Conservation (phyloP, 345 rosid species). For the Corymbia maculata region DNA sequence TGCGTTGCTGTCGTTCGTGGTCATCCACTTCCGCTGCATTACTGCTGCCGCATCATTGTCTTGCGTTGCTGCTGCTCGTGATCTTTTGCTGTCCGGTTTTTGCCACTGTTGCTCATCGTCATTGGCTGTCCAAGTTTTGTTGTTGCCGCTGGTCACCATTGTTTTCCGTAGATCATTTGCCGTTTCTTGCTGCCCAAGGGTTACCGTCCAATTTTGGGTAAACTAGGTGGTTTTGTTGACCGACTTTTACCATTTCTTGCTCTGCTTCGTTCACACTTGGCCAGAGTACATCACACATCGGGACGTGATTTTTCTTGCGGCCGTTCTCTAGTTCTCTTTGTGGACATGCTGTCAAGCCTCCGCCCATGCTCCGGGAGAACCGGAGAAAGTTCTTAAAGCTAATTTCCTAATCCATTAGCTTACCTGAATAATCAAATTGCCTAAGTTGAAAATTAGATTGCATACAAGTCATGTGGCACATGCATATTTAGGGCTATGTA, state of each 20-base stretch:
- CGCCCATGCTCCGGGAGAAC: no score
- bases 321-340: no score
- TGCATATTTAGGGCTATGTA: not conserved
- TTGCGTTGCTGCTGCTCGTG: not conserved
- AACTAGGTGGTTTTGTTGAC: not conserved
- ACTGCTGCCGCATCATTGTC: not conserved
- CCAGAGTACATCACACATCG: no score
- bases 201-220: not conserved
- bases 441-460: no score
- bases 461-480: no score
- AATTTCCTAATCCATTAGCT: no score
- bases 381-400: no score
- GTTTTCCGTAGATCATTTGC: not conserved
- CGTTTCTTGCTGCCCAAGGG: not conserved
- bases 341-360: no score
- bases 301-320: no score
- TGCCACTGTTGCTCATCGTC: not conserved
- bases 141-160: not conserved
- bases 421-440: no score
- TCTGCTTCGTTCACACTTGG: not conserved
- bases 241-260: not conserved
- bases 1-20: fast-evolving
- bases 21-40: no score
- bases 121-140: not conserved
- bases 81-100: not conserved